These are phyloP conservation scores for Aspergillus puulaauensis DNA, from an alignment of 2,329 filamentous ascomycete genomes.

Conservation along the genomic window DNA sequence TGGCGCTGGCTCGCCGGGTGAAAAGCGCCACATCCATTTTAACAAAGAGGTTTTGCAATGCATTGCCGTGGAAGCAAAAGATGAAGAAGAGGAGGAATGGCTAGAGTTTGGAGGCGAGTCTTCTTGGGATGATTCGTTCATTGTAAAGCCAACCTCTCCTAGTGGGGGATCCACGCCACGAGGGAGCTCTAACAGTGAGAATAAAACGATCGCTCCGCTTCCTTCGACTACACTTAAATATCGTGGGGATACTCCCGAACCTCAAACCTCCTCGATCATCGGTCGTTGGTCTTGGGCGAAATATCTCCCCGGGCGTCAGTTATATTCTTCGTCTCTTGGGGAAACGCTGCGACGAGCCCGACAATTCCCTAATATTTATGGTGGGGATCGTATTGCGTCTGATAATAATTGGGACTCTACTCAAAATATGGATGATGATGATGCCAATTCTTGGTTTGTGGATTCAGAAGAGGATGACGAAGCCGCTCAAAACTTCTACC, in stretches of 20 bases:
- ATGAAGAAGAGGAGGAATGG: constrained; percentile 51
- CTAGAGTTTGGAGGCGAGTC: constrained; percentile 52
- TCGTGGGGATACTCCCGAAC: constrained; percentile 71
- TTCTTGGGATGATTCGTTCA: constrained; percentile 75
- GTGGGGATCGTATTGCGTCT: constrained; percentile 55
- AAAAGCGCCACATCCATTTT: constrained; percentile 87
- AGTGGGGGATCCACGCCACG: constrained; percentile 53
- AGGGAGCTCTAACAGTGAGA: constrained; percentile 61
- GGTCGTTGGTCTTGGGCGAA: constrained; percentile 34
- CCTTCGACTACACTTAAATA: constrained; percentile 88
- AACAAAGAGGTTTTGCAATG: constrained; percentile 95
- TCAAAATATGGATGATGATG: constrained; percentile 16
- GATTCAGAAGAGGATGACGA: constrained; percentile 52
- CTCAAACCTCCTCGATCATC: constrained; percentile 33
- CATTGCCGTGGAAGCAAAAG: constrained; percentile 86
- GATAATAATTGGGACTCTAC: constrained; percentile 47
- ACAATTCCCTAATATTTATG: constrained; percentile 64
- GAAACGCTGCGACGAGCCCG: constrained; percentile 74
- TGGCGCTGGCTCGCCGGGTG: constrained; percentile 63
- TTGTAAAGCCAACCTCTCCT: constrained; percentile 71
- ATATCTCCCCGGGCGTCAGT: constrained; percentile 48
- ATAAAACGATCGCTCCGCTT: constrained; percentile 83
- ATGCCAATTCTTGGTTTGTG: constrained; percentile 33
- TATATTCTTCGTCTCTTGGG: constrained; percentile 71
- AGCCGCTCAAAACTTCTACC: constrained; percentile 63